These are phyloP conservation scores for Lentinula edodes DNA, from an alignment of 768 basidiomycete species.

Conservation along the genomic window DNA sequence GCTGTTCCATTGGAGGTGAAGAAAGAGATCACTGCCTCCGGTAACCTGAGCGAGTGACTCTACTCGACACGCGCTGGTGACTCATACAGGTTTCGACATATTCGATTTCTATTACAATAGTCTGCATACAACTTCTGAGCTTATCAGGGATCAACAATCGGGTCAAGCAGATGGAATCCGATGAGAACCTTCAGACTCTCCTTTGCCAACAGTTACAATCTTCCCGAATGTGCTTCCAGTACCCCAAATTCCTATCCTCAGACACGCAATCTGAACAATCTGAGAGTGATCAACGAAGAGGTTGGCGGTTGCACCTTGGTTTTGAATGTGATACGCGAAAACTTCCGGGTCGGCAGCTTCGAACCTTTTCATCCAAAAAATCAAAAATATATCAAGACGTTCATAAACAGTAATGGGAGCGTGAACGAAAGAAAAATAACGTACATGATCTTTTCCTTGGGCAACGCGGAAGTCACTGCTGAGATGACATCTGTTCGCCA, in stretches of 20 bases:
- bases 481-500: conserved; percentile 41
- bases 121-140: no score
- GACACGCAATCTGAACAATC: conserved; percentile 37
- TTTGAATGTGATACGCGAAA: conserved; percentile 40
- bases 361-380: conserved; percentile 18
- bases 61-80: no score
- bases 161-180: background rate
- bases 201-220: conserved; percentile 31
- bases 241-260: conserved; percentile 40
- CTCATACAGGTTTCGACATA: no score
- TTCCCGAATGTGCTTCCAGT: conserved; percentile 37
- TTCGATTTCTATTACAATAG: no score
- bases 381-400: no score
- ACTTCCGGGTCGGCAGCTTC: conserved; percentile 41
- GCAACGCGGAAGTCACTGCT: conserved; percentile 31
- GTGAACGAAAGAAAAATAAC: background rate
- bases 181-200: background rate
- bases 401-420: background rate
- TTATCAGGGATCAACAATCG: no score
- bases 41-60: no score
- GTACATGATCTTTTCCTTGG: conserved; percentile 36
- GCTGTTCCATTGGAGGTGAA: background rate
- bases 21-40: background rate
- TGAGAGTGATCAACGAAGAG: conserved; percentile 41
- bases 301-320: conserved; percentile 35